Evolutionary conservation across 228 moss, liverwort and hornwort genomes (phyloP).

Genomic region (Sphagnum fallax): DNA sequence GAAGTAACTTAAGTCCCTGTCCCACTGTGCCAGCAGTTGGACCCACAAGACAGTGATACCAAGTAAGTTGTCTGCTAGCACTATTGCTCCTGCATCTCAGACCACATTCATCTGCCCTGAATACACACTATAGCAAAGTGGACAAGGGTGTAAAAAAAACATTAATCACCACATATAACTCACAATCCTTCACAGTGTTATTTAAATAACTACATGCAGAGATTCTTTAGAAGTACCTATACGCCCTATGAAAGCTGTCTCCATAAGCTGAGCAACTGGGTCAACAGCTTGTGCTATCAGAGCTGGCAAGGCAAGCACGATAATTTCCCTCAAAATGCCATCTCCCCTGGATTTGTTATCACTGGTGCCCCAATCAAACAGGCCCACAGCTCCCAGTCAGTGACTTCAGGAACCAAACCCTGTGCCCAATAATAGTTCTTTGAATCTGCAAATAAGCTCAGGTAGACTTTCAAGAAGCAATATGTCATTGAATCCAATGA

Average conservation of each 20-base stretch:
- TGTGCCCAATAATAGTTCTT: too few species aligned
- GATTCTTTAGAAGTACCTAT: constrained; percentile 8
- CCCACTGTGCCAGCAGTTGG: too few species aligned
- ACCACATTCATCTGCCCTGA: constrained; percentile 48
- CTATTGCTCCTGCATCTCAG: constrained; percentile 40
- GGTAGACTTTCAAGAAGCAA: neutral
- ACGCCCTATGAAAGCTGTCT: constrained; percentile 14
- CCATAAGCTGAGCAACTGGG: constrained; percentile 14
- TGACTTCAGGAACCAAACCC: neutral
- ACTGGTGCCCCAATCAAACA: constrained; percentile 7
- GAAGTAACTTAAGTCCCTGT: too few species aligned
- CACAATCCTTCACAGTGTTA: too few species aligned
- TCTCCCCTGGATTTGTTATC: constrained; percentile 11
- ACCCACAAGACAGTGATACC: neutral
- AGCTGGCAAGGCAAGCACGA: constrained; percentile 16
- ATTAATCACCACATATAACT: too few species aligned
- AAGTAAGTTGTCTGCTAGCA: constrained; percentile 52
- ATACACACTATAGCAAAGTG: constrained; percentile 3
- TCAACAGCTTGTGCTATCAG: constrained; percentile 13
- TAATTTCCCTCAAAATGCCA: constrained; percentile 13
- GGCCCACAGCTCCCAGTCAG: constrained; percentile 8
- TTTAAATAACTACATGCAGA: too few species aligned
- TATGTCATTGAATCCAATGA: neutral
- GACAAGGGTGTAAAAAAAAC: too few species aligned
- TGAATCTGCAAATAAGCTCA: neutral